phyloP scores from a whole-genome alignment of 148 eudicot species.

The Rhododendron vialii region DNA sequence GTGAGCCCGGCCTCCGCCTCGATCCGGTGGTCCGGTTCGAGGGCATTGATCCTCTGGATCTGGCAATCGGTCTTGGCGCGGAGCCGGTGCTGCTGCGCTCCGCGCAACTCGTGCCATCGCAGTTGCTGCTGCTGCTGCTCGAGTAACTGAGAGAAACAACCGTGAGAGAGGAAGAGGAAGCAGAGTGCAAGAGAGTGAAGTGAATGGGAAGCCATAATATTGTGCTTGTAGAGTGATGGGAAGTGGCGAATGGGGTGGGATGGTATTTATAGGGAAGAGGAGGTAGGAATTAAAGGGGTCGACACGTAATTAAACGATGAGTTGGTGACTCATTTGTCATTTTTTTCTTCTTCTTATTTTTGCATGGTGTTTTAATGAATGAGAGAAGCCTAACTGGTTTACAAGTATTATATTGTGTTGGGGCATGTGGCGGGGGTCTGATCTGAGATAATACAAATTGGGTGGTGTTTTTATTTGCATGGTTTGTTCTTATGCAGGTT shows the following conservation, averaged over 20 bases:
- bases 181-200: constrained; percentile 30
- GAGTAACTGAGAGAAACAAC: constrained; percentile 14
- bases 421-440: constrained; percentile 4
- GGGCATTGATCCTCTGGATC: constrained; percentile 39
- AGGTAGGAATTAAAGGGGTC: background rate
- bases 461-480: background rate
- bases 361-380: background rate
- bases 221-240: background rate
- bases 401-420: background rate
- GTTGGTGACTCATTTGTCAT: too few relatives aligned
- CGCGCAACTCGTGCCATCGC: constrained; percentile 12
- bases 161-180: constrained; percentile 25
- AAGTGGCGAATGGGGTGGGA: background rate
- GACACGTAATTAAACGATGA: constrained; percentile 20
- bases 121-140: constrained; percentile 5
- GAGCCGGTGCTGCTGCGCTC: constrained; percentile 22
- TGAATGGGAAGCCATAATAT: constrained; percentile 16
- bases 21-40: constrained; percentile 29
- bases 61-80: constrained; percentile 28
- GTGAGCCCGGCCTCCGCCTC: constrained; percentile 46
- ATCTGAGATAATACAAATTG: background rate
- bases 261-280: constrained; percentile 8
- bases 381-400: background rate
- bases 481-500: background rate
- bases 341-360: background rate